Evolutionary conservation across 2,329 filamentous ascomycete species (phyloP).

Genomic region (Fusarium luffae): DNA sequence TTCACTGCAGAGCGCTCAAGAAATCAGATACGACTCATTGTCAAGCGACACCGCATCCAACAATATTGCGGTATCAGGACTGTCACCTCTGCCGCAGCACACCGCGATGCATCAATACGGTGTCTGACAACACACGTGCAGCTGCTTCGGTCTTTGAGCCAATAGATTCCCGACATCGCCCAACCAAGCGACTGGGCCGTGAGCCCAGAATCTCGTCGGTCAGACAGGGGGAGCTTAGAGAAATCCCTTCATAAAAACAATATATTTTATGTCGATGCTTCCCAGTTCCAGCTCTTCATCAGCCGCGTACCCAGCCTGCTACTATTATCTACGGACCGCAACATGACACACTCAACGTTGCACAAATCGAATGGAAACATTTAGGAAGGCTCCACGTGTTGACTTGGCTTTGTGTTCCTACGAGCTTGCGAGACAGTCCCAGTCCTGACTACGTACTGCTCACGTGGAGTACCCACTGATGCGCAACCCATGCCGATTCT

Average conservation of each 20-base stretch:
- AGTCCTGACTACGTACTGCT: conserved; percentile 37
- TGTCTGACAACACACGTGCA: conserved; percentile 42
- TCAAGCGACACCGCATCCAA: conserved; percentile 10
- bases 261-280: conserved; percentile 16
- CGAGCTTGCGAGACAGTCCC: conserved; percentile 42
- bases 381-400: conserved; percentile 46
- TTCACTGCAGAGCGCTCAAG: conserved; percentile 19
- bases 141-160: conserved; percentile 26
- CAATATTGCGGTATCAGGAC: conserved; percentile 7
- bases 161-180: conserved; percentile 30
- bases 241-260: background rate
- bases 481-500: conserved; percentile 45
- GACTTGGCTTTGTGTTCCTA: conserved; percentile 42
- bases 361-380: conserved; percentile 44
- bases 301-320: conserved; percentile 13
- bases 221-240: conserved; percentile 29
- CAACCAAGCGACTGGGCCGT: conserved; percentile 41
- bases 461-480: conserved; percentile 49
- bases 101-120: conserved; percentile 36
- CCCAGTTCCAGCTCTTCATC: background rate
- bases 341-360: conserved; percentile 33
- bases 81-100: conserved; percentile 31
- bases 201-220: conserved; percentile 26
- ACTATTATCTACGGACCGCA: conserved; percentile 25
- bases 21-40: conserved; percentile 20